Base-by-base conservation (phyloP, 768 basidiomycete genomes). In the Galerina sulciceps region DNA sequence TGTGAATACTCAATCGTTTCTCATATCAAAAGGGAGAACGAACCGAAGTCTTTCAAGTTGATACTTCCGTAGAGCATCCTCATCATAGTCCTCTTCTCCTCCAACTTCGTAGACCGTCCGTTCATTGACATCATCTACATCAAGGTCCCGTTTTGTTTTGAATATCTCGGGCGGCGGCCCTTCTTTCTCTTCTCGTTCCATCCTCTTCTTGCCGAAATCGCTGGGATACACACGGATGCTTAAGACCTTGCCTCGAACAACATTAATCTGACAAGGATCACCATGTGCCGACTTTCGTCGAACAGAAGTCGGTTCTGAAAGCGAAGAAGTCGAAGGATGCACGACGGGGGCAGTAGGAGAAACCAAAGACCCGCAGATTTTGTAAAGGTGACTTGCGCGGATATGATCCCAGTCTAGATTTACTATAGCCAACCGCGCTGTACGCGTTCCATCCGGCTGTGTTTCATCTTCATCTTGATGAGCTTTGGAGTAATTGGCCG, bases 381-480 rank as follows among this genome's bases (percentile, higher is more conserved):
- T 94, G 84, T 88, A 97, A 11, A 99, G 78, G 70, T 99, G 95
- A 17, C 77, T 76, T 0, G 96, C 94, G 55, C 90, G 89, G 50
- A 99, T 86, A 73, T 98, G 85, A 71, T 99, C 97, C 97, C 97
- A 99, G 75, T 99, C 97, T 51, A 99, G 84, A 71, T 99, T 98
- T 62, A 99, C 96, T 44, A 90, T 84, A 0, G 96, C 97, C 6
- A 99, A 70, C 20, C 96, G 82, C 54, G 76, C 81, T 2, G 94
- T 94, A 10, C 78, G 72, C 10, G 77, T 73, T 9, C 76, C 79
- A 1, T 77, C 75, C 10, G 64, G 71, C 4, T 54, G 51, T 43
- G 50, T 60, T 6, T 68, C 67, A 6, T 73, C 76, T 4, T 78
- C 76, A n/a, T 80, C 80, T 10, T 80, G 78, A 53, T 85, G 81